Evolutionary conservation across 495 filamentous ascomycete genomes (phyloP).

Genomic region (Penicillium canescens): DNA sequence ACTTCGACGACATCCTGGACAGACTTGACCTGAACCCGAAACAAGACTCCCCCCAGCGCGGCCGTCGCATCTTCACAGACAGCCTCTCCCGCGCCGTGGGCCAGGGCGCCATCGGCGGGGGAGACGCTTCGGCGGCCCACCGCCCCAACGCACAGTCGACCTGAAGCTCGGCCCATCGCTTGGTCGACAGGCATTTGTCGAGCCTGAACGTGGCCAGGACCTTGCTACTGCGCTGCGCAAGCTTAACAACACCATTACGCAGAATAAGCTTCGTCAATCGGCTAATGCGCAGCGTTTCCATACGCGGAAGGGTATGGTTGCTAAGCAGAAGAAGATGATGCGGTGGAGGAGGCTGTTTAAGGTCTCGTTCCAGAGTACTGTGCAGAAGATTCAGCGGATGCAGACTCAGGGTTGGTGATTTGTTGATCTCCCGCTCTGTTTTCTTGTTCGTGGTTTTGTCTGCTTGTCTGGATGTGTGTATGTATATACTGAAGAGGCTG

Average conservation of each 20-base stretch:
- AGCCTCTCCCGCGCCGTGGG: conserved; percentile 25
- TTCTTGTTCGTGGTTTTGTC: conserved; percentile 7
- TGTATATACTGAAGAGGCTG: conserved; percentile 19
- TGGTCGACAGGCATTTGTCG: conserved; percentile 40
- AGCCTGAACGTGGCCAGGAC: conserved; percentile 37
- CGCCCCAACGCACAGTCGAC: conserved; percentile 22
- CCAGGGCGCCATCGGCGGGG: neutral
- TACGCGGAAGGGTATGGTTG: conserved; percentile 37
- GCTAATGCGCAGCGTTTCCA: conserved; percentile 35
- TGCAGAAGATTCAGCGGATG: conserved; percentile 45
- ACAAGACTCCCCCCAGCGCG: conserved; percentile 1
- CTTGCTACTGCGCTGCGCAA: conserved; percentile 29
- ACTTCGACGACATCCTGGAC: conserved; percentile 42
- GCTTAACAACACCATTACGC: conserved; percentile 22
- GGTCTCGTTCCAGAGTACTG: conserved; percentile 44
- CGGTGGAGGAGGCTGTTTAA: conserved; percentile 47
- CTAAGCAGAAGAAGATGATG: conserved; percentile 33
- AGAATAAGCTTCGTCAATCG: conserved; percentile 29
- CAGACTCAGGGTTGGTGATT: conserved; percentile 47
- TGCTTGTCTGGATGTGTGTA: conserved; percentile 4
- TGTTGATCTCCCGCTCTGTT: neutral
- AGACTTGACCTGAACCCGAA: conserved; percentile 35
- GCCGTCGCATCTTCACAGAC: conserved; percentile 14
- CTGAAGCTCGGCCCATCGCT: conserved; percentile 45
- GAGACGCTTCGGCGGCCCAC: conserved; percentile 2